Evolutionary conservation across 495 filamentous ascomycete species (phyloP), one percentile per base, ranked within the genome.

Genomic region (Tetracladium setigerum): DNA sequence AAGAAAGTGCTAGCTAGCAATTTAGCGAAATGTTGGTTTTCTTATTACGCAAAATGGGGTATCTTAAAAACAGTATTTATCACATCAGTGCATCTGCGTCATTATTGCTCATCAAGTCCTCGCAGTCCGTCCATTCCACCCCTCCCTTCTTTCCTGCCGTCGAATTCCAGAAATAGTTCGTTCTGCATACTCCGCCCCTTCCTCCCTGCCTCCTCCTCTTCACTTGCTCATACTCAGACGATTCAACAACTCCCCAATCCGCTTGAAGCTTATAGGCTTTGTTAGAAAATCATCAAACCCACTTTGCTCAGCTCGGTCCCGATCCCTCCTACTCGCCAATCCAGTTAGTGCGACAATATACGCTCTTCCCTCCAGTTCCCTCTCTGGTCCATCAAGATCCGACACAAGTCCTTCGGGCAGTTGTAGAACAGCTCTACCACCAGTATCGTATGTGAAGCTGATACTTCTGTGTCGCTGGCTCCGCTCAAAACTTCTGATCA

Each of bases 221-320:
- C 15, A 14, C 42, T 24, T 43, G 36, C 38, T 48, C 33, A 13
- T 32, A 27, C 44, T 52, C 36, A 49, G 22, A 30, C 41, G 18
- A 12, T 38, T 33, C 19, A 57, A 30, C 19, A 57, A 30, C 13
- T 37, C 31, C 19, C 55, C 47, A 19, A 57, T 37, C 38, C 33
- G 47, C 33, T 33, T 39, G 35, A 57, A 54, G 2, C 31, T 33
- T 13, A 85, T 78, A 2, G 84, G 84, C 53, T 86, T 86, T 11
- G 84, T 86, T 48, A 88, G 65, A 55, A 84, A 86, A 24, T 82
- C 57, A 58, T 89, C 79, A 30, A 89, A 73, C 3, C 84, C 84
- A 19, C 78, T 78, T 5, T 68, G 69, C 49, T 82, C 70, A 0
- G 84, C 84, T 31, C 87, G 82, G 15, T 76, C 67, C 54, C 83